A percentile compares a stretch with the other conserved stretches of the same genome.
These are phyloP conservation scores for Cytospora piceae DNA, from an alignment of 2,329 filamentous ascomycete species.

Conservation along the genomic window DNA sequence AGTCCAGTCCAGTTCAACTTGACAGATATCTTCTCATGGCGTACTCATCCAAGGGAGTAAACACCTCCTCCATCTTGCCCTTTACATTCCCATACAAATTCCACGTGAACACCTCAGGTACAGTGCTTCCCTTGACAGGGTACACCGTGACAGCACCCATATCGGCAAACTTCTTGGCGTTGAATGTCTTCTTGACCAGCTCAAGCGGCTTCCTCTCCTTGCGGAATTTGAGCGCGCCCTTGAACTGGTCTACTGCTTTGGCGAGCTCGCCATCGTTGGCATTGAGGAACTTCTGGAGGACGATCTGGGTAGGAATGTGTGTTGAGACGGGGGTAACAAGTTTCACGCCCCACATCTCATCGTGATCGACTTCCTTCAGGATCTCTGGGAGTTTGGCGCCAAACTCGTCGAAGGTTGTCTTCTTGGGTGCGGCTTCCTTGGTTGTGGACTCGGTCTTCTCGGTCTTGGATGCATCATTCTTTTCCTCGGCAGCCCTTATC, in stretches of 20 bases:
- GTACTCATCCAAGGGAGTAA: conserved; percentile 80
- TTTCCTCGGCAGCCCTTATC: conserved; percentile 8
- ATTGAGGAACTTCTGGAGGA: conserved; percentile 91
- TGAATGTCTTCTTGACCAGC: conserved; percentile 66
- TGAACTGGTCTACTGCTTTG: conserved; percentile 77
- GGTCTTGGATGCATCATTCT: background rate
- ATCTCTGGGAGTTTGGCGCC: conserved; percentile 62
- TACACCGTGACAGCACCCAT: conserved; percentile 83
- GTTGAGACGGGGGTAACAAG: conserved; percentile 53
- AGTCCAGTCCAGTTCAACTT: background rate
- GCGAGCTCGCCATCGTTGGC: conserved; percentile 79
- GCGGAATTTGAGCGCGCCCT: conserved; percentile 80
- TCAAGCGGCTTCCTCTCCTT: conserved; percentile 73
- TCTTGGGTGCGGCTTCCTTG: conserved; percentile 2
- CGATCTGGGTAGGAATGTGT: conserved; percentile 76
- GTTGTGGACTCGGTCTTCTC: background rate
- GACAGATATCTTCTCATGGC: conserved; percentile 38
- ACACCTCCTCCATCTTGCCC: conserved; percentile 76
- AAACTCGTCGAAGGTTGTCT: conserved; percentile 56
- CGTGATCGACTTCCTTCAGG: conserved; percentile 60
- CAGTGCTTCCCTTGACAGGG: conserved; percentile 47
- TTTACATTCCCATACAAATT: conserved; percentile 92
- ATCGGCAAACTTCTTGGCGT: conserved; percentile 71
- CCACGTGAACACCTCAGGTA: conserved; percentile 74
- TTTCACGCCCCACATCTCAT: conserved; percentile 85